A percentile compares a stretch with the other conserved stretches of the same genome.
phyloP scores from a whole-genome alignment of 2,329 filamentous ascomycete species.

The Epichloe baconii region DNA sequence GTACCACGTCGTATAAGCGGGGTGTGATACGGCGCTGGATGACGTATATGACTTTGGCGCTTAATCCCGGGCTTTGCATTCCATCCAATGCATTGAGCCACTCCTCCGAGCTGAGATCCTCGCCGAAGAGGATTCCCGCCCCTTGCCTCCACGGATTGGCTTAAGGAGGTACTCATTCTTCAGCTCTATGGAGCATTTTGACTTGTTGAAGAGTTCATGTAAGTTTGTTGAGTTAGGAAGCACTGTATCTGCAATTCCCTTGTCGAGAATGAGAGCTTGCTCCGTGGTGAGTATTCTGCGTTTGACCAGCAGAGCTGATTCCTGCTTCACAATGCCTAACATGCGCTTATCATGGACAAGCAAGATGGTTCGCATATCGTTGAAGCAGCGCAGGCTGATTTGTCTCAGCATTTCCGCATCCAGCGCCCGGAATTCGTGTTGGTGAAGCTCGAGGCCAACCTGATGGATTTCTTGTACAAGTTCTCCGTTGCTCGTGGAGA shows the following conservation, averaged over 20 bases:
- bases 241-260: constrained; percentile 21
- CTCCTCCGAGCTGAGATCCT: constrained; percentile 17
- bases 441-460: constrained; percentile 25
- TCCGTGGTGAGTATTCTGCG: constrained; percentile 13
- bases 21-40: constrained; percentile 19
- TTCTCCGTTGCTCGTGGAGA: constrained; percentile 13
- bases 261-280: constrained; percentile 15
- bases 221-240: constrained; percentile 18
- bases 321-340: constrained; percentile 24
- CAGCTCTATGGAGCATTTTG: constrained; percentile 4
- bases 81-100: constrained; percentile 16
- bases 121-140: constrained; percentile 26
- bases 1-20: constrained; percentile 16
- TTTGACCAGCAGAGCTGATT: constrained; percentile 16
- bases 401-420: constrained; percentile 20
- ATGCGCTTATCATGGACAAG: constrained; percentile 30
- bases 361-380: constrained; percentile 27
- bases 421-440: constrained; percentile 22
- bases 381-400: constrained; percentile 24
- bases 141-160: constrained; percentile 24
- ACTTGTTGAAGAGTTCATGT: constrained; percentile 9
- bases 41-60: constrained; percentile 11
- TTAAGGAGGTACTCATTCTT: constrained; percentile 23
- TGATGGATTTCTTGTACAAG: constrained; percentile 22
- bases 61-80: constrained; percentile 5